Conservation (phyloP, 2,329 filamentous ascomycete genomes). For the Xylariaceae sp. region DNA sequence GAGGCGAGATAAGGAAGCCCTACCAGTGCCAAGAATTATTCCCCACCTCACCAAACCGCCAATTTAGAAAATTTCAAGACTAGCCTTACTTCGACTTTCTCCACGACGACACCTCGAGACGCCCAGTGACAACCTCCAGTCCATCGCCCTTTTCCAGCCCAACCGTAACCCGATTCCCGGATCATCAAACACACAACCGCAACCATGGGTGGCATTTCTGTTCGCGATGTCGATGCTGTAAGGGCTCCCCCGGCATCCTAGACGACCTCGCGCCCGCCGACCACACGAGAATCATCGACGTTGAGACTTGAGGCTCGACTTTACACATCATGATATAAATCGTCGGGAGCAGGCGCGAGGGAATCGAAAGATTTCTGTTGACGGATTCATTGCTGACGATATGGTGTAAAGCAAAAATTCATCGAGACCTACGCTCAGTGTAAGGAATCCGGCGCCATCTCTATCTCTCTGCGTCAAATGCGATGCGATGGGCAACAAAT, state of each 20-base stretch:
- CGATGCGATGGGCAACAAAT: background rate
- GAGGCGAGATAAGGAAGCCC: constrained; percentile 19
- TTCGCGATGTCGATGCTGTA: constrained; percentile 77
- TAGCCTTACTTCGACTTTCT: background rate
- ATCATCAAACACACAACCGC: constrained; percentile 37
- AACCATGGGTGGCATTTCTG: constrained; percentile 74
- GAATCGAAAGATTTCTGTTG: constrained; percentile 67
- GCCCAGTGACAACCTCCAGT: constrained; percentile 13
- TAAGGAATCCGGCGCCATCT: background rate
- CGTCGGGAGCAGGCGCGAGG: constrained; percentile 61
- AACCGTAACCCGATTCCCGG: background rate
- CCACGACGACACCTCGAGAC: constrained; percentile 13
- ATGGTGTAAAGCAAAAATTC: constrained; percentile 68
- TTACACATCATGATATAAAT: constrained; percentile 12
- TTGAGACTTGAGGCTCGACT: constrained; percentile 7
- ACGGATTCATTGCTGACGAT: constrained; percentile 67
- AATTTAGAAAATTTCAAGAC: constrained; percentile 19
- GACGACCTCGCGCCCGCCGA: constrained; percentile 16
- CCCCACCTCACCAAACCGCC: constrained; percentile 14
- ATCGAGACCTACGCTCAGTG: constrained; percentile 76
- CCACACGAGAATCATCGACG: constrained; percentile 13
- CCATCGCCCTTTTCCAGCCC: background rate
- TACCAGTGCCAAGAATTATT: constrained; percentile 17
- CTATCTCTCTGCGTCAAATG: background rate
- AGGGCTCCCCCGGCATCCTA: constrained; percentile 36